Base-by-base conservation (phyloP, 176 grass and related monocot genomes). In the Zizania latifolia region DNA sequence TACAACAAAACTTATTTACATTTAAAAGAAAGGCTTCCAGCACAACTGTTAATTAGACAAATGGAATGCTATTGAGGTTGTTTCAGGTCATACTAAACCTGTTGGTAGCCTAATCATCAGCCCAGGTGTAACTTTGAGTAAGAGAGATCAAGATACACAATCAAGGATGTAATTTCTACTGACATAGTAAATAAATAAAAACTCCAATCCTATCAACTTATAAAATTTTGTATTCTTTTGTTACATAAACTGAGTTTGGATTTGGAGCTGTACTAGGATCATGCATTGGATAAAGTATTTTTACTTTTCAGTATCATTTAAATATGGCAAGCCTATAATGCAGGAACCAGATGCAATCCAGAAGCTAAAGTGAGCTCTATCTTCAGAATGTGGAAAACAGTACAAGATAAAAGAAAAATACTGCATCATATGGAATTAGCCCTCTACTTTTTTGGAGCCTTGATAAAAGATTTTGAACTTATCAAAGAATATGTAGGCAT, bases 301-400 rank as follows among this genome's bases (percentile, higher is more conserved):
- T 55, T 39, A 48, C 39, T 76, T 62, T 76, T 44, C 34, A 34
- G 34, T 62, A 31, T 86, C 56, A 86, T 59, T 50, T 62, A 76
- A 74, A 74, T 80, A 32, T 16, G 15, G 24, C 63, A 50, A 53
- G 4, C 51, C 32, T 68, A 27, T 50, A 58, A 68, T 27, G 48
- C 34, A 66, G 14, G 45, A 65, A 53, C 9, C 31, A 44, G 34
- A 38, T 68, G 76, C 16, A 78, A 78, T 58, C 64, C 48, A 63
- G 10, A 37, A 56, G 19, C 10, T 44, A 69, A 79, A n/a, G 16
- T 14, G 10, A 71, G 5, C 12, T 64, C 26, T 30, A 35, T 7
- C 2, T 57, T 2, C 11, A 22, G 19, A 15, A 24, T 39, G 36
- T 16, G 34, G 27, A 68, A 29, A 59, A 10, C n/a, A 72, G 17